A percentile compares a stretch with the other conserved stretches of the same genome.
Conservation (phyloP, 306 rosid species). For the Lathyrus sativus region DNA sequence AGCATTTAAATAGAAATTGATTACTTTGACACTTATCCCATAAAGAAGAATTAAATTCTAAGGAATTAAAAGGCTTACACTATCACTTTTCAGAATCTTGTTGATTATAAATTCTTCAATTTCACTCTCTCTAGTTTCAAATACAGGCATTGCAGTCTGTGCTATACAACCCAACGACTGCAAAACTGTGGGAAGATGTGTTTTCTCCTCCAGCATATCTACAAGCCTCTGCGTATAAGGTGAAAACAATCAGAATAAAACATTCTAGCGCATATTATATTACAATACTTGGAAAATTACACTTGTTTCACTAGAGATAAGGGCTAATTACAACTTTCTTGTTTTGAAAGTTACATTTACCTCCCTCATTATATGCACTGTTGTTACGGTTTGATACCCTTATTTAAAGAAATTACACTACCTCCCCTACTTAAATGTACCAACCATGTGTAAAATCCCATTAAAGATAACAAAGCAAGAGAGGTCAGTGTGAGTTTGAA, state of each 20-base stretch:
- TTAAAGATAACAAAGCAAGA: conserved; percentile 19
- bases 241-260: conserved; percentile 37
- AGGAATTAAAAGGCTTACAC: conserved; percentile 59
- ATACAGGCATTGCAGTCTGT: conserved; percentile 97
- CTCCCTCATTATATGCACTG: not conserved
- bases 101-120: conserved; percentile 76
- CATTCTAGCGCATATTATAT: conserved; percentile 23
- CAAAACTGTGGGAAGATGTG: conserved; percentile 87
- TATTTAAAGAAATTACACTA: conserved; percentile 23
- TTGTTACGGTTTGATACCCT: conserved; percentile 15
- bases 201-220: conserved; percentile 92
- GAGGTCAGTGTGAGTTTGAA: conserved; percentile 28
- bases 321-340: conserved; percentile 23
- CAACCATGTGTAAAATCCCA: not conserved
- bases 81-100: conserved; percentile 70
- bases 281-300: conserved; percentile 19
- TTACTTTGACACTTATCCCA: conserved; percentile 34
- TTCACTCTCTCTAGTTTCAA: conserved; percentile 95
- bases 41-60: conserved; percentile 23
- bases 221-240: conserved; percentile 82
- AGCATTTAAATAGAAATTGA: conserved; percentile 36
- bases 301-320: conserved; percentile 13
- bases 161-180: conserved; percentile 99
- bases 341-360: conserved; percentile 12
- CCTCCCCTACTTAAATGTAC: conserved; percentile 9